phyloP scores from a whole-genome alignment of 495 filamentous ascomycete genomes.

The Lichenothelia convexa region DNA sequence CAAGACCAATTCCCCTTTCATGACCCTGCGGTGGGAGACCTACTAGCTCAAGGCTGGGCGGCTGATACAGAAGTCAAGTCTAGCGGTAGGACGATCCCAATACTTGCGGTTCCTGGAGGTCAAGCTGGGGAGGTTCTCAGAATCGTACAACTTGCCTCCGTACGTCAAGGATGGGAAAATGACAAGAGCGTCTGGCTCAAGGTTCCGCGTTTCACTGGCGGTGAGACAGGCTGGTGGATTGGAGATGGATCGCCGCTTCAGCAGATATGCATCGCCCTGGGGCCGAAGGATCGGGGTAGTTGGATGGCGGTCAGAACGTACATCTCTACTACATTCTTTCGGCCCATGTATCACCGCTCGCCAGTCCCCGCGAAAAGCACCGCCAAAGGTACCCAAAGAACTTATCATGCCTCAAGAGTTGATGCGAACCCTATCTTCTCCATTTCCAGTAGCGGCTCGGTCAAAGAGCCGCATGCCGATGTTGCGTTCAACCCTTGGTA shows the following conservation, averaged over 20 bases:
- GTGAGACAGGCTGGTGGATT: constrained; percentile 35
- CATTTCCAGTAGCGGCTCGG: constrained; percentile 33
- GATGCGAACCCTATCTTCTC: constrained; percentile 41
- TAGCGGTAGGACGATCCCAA: constrained; percentile 5
- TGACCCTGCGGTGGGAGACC: constrained; percentile 15
- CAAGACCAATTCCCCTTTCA: too few species aligned
- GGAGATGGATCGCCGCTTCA: constrained; percentile 40
- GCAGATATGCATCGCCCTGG: constrained; percentile 45
- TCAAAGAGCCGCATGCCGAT: constrained; percentile 45
- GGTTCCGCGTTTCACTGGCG: constrained; percentile 13
- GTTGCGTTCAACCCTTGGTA: constrained; percentile 64
- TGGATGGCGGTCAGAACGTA: constrained; percentile 17
- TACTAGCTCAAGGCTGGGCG: constrained; percentile 17
- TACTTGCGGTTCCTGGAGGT: constrained; percentile 32
- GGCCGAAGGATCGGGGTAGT: constrained; percentile 14
- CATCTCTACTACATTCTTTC: constrained; percentile 14
- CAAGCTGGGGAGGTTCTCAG: constrained; percentile 33
- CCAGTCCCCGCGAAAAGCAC: not conserved
- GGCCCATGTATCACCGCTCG: constrained; percentile 5
- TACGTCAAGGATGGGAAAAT: constrained; percentile 29
- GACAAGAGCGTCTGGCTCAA: constrained; percentile 21
- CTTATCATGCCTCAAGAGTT: constrained; percentile 30
- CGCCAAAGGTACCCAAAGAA: constrained; percentile 1
- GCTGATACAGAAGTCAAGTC: constrained; percentile 9
- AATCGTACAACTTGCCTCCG: constrained; percentile 24